Conservation (phyloP, 2,329 filamentous ascomycete species). For the Nothopassalora personata region DNA sequence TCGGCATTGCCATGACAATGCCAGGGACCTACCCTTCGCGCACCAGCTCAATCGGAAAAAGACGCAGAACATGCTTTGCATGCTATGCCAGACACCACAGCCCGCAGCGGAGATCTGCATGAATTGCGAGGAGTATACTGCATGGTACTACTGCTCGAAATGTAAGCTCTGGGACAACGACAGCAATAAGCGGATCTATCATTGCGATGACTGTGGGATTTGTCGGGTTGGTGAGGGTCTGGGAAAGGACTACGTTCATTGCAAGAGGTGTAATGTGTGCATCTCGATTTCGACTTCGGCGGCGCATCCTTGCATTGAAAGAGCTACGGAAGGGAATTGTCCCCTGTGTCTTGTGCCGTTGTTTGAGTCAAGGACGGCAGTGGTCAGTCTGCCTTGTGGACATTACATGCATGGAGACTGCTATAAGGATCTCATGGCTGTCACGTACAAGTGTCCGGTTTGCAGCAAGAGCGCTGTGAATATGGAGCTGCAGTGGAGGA, state of each 20-base stretch:
- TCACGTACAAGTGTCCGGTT: constrained; percentile 91
- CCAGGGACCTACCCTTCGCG: constrained; percentile 50
- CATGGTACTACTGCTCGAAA: constrained; percentile 86
- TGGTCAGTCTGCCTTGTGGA: constrained; percentile 92
- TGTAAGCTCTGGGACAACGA: constrained; percentile 99
- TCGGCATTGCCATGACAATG: constrained; percentile 90
- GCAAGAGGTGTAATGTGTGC: constrained; percentile 94
- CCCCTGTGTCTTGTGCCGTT: constrained; percentile 96
- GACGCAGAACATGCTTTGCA: constrained; percentile 95
- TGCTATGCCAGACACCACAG: constrained; percentile 86
- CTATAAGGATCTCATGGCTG: constrained; percentile 80
- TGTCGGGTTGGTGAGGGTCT: constrained; percentile 85
- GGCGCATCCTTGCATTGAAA: constrained; percentile 89
- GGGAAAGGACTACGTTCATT: constrained; percentile 96
- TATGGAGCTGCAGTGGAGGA: constrained; percentile 93
- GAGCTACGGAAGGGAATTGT: constrained; percentile 90
- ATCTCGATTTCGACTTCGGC: constrained; percentile 81
- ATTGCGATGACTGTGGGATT: constrained; percentile 93
- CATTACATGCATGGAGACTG: constrained; percentile 92
- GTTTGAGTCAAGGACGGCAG: constrained; percentile 81
- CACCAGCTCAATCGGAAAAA: constrained; percentile 66
- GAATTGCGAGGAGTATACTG: constrained; percentile 69
- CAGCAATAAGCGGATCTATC: constrained; percentile 84
- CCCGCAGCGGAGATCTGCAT: constrained; percentile 71
- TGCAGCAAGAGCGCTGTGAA: constrained; percentile 96